Conservation (phyloP, 2,329 filamentous ascomycete species). For the Verticillium longisporum region DNA sequence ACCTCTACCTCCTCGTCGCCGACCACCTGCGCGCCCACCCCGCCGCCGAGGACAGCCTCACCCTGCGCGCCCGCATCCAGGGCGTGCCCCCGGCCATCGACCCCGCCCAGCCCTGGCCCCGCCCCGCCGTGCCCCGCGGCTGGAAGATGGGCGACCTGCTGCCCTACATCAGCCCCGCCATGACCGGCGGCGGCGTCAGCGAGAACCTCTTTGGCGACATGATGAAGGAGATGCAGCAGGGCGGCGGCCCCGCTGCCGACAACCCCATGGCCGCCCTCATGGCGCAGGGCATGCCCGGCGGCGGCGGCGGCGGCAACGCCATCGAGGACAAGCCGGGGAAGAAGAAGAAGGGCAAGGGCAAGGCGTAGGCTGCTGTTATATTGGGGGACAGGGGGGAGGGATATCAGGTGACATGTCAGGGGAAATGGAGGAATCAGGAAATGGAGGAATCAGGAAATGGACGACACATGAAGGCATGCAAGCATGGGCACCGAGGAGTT, state of each 20-base stretch:
- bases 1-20: constrained; percentile 77
- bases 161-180: constrained; percentile 79
- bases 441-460: too few species aligned
- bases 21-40: constrained; percentile 72
- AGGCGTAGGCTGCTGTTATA: constrained; percentile 15
- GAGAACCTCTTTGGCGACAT: constrained; percentile 96
- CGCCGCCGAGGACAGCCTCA: constrained; percentile 60
- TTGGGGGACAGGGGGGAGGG: neutral
- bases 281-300: constrained; percentile 22
- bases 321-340: constrained; percentile 36
- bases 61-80: constrained; percentile 65
- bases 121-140: constrained; percentile 70
- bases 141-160: constrained; percentile 86
- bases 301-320: constrained; percentile 17
- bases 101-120: constrained; percentile 60
- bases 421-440: too few species aligned
- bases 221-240: constrained; percentile 80
- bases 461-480: too few species aligned
- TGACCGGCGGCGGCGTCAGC: constrained; percentile 87
- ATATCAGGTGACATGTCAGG: neutral
- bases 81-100: constrained; percentile 62
- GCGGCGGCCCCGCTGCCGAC: constrained; percentile 19
- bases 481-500: too few species aligned
- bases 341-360: constrained; percentile 42
- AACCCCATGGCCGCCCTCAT: constrained; percentile 38